A percentile compares a stretch with the other conserved stretches of the same genome.
Evolutionary conservation across 2,329 filamentous ascomycete genomes (phyloP).

Genomic region (Trichoderma guizhouense): DNA sequence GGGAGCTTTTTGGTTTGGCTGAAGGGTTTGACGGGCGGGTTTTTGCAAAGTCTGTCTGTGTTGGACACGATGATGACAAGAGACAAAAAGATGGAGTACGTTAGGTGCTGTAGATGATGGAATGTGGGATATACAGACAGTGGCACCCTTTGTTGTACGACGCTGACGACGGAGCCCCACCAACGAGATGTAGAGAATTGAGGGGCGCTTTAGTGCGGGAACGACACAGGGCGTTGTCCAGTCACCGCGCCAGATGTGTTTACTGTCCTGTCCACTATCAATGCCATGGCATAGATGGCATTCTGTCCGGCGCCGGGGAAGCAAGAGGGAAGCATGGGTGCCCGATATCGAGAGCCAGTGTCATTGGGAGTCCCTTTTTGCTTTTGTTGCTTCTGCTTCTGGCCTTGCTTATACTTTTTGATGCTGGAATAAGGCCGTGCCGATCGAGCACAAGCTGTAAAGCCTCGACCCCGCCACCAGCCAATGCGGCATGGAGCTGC

Average conservation of each 20-base stretch:
- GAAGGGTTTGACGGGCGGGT: not conserved
- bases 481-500: conserved; percentile 1
- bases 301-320: not conserved
- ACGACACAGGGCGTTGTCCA: not conserved
- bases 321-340: not conserved
- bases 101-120: not conserved
- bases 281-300: not conserved
- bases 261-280: not conserved
- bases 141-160: not conserved
- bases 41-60: not conserved
- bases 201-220: not conserved
- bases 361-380: not conserved
- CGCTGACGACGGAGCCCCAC: not conserved
- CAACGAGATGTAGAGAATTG: not conserved
- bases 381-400: not conserved
- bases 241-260: not conserved
- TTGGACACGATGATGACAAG: not conserved
- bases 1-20: not conserved
- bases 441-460: not conserved
- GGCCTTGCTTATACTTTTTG: not conserved
- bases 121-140: not conserved
- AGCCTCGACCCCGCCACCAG: conserved; percentile 1
- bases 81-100: not conserved
- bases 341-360: not conserved
- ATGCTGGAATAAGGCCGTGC: not conserved